Base-by-base conservation (phyloP, 495 filamentous ascomycete genomes). In the Lineolata rhizophorae region DNA sequence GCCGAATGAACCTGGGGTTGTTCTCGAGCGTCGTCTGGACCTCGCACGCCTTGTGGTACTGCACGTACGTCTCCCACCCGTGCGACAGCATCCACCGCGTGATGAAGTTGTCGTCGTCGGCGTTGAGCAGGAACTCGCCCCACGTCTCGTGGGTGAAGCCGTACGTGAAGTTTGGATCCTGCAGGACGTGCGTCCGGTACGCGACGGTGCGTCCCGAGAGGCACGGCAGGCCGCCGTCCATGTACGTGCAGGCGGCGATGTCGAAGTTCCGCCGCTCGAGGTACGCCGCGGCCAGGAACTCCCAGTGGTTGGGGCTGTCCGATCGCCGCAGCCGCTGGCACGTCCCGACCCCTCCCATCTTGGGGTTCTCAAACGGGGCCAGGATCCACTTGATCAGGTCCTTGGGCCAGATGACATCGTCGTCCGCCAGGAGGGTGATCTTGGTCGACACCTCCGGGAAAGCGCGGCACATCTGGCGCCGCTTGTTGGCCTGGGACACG, bases 191-290 rank as follows among this genome's bases (percentile, higher is more conserved):
- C 4, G 75, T 75, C 17, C 74, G 71, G 53, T 87, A 85, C 9
- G 78, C 79, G 17, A 80, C 78, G 9, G 78, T 85, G 20, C 81
- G 64, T 27, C 81, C 81, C 19, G 81, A 91, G 57, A 91, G 72
- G 53, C 80, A 87, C 18, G 80, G 81, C 14, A 83, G 67, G 13
- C 80, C 80, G 28, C 81, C 81, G 48, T 91, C 81, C 28, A 87
- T 62, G 48, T 76, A 70, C 37, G 80, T 78, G 20, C 79, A 84
- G 6, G 81, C 77, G 27, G 76, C 79, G 48, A 80, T 84, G 50
- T 91, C 81, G 46, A 85, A 91, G 47, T 85, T 87, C 28, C 81
- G 62, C 24, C 81, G 61, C 45, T 83, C 74, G 29, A 91, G 70
- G 46, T 91, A 91, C 20, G 72, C 58, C 17, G 77, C 76, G 1